Evolutionary conservation across 139 green algal genomes (phyloP).

Genomic region (Micractinium sp.): DNA sequence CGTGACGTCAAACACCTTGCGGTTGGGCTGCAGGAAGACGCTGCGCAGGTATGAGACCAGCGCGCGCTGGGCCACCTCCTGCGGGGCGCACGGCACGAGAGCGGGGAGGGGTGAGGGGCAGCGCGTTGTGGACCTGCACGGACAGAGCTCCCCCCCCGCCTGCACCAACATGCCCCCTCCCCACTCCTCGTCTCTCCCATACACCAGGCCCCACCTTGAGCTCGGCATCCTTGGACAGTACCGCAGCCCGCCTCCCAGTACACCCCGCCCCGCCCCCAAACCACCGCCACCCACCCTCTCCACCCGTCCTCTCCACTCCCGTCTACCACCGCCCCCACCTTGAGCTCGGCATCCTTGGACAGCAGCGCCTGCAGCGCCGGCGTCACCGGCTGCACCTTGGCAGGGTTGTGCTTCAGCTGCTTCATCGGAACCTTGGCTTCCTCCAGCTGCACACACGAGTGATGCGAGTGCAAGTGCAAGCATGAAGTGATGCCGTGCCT

Average conservation of each 20-base stretch:
- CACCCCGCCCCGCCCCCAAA: neutral
- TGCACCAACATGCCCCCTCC: too few species aligned
- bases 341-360: constrained; percentile 88
- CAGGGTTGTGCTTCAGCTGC: constrained; percentile 81
- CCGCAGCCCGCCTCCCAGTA: constrained; percentile 35
- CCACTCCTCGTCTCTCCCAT: too few species aligned
- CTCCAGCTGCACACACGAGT: constrained; percentile 49
- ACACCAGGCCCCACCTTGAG: constrained; percentile 76
- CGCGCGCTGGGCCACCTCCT: constrained; percentile 88
- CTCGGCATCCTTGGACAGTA: constrained; percentile 86
- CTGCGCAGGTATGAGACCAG: constrained; percentile 89
- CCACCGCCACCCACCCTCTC: neutral
- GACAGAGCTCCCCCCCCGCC: too few species aligned
- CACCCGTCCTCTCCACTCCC: too few species aligned
- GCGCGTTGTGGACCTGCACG: too few species aligned
- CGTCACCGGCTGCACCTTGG: constrained; percentile 75
- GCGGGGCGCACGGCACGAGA: neutral
- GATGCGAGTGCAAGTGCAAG: neutral
- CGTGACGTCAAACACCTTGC: constrained; percentile 83
- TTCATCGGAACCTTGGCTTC: constrained; percentile 86
- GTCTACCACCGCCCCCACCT: constrained; percentile 57
- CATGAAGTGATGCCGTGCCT: neutral
- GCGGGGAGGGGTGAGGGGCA: neutral
- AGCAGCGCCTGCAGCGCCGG: constrained; percentile 85
- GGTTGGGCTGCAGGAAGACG: constrained; percentile 88